These are phyloP conservation scores for Amanita bisporigera DNA, from an alignment of 1,284 basidiomycete genomes.

Conservation along the genomic window DNA sequence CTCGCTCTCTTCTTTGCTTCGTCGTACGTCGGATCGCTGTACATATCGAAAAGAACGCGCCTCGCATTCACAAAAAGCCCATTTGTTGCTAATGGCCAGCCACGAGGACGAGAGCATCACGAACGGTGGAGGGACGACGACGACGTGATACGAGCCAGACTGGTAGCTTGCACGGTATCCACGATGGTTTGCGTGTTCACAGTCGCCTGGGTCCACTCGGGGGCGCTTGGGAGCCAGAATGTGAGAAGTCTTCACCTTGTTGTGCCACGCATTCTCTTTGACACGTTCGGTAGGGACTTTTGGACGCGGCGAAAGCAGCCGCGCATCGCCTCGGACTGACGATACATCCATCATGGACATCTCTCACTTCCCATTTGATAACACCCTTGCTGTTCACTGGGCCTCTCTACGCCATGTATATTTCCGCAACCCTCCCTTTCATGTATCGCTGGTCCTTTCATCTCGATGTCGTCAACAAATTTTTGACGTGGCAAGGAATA, in stretches of 20 bases:
- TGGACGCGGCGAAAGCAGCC: conserved; percentile 14
- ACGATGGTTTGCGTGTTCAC: conserved; percentile 57
- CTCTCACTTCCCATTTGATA: conserved; percentile 64
- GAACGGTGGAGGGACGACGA: conserved; percentile 72
- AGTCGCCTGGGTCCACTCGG: conserved; percentile 50
- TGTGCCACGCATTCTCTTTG: neutral
- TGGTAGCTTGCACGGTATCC: conserved; percentile 62
- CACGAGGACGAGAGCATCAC: conserved; percentile 23
- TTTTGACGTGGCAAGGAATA: conserved; percentile 61
- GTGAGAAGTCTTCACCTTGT: neutral
- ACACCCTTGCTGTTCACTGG: conserved; percentile 85
- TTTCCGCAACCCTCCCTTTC: conserved; percentile 64
- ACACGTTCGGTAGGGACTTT: neutral
- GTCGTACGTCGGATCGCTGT: conserved; percentile 69
- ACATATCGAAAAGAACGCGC: conserved; percentile 61
- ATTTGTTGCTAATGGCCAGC: neutral
- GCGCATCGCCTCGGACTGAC: conserved; percentile 37
- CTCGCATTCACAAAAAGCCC: conserved; percentile 51
- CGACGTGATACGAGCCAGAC: conserved; percentile 70
- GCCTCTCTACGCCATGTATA: conserved; percentile 72
- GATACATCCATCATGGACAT: conserved; percentile 18
- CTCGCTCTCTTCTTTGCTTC: conserved; percentile 55
- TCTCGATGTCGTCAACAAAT: conserved; percentile 47
- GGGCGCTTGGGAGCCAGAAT: conserved; percentile 20
- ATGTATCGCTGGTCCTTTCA: conserved; percentile 60